phyloP scores from a whole-genome alignment of 768 basidiomycete genomes.

The Lyophyllum atratum region DNA sequence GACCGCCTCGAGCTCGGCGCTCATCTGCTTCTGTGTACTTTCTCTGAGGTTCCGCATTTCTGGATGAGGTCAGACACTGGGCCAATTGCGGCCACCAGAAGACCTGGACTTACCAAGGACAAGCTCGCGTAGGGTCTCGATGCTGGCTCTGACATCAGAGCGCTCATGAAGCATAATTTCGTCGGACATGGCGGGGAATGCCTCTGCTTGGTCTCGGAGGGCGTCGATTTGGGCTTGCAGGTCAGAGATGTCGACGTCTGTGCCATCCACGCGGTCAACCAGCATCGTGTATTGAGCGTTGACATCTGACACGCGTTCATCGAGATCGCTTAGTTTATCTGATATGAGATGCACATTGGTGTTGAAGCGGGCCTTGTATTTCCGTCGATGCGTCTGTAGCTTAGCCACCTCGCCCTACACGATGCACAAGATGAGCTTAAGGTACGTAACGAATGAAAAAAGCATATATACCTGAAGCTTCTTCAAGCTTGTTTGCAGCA shows the following conservation, averaged over 20 bases:
- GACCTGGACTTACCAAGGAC: slow-evolving; percentile 40
- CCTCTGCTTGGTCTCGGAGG: slow-evolving; percentile 32
- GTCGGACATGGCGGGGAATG: slow-evolving; percentile 1
- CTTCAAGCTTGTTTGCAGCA: slow-evolving; percentile 11
- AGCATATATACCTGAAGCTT: slow-evolving; percentile 21
- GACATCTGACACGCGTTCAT: slow-evolving; percentile 40
- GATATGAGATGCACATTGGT: slow-evolving; percentile 39
- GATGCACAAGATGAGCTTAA: slow-evolving; percentile 1
- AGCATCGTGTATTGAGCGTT: slow-evolving; percentile 35
- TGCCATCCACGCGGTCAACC: slow-evolving; percentile 35
- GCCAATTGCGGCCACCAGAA: slow-evolving; percentile 3
- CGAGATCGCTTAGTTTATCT: slow-evolving; percentile 40
- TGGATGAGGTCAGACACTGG: slow-evolving; percentile 19
- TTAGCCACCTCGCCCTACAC: slow-evolving; percentile 36
- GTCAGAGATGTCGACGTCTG: slow-evolving; percentile 32
- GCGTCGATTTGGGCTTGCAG: slow-evolving; percentile 39
- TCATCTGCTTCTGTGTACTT: slow-evolving; percentile 45
- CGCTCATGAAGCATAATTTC: slow-evolving; percentile 17
- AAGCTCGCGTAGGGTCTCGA: slow-evolving; percentile 37
- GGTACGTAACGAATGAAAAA: background rate
- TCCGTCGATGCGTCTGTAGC: slow-evolving; percentile 39
- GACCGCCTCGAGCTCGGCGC: slow-evolving; percentile 45
- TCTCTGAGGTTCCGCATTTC: slow-evolving; percentile 49
- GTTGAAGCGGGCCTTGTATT: slow-evolving; percentile 44
- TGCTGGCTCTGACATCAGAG: slow-evolving; percentile 30